These are phyloP conservation scores for Neofusicoccum sp. DNA, from an alignment of 2,329 filamentous ascomycete species.

Conservation along the genomic window DNA sequence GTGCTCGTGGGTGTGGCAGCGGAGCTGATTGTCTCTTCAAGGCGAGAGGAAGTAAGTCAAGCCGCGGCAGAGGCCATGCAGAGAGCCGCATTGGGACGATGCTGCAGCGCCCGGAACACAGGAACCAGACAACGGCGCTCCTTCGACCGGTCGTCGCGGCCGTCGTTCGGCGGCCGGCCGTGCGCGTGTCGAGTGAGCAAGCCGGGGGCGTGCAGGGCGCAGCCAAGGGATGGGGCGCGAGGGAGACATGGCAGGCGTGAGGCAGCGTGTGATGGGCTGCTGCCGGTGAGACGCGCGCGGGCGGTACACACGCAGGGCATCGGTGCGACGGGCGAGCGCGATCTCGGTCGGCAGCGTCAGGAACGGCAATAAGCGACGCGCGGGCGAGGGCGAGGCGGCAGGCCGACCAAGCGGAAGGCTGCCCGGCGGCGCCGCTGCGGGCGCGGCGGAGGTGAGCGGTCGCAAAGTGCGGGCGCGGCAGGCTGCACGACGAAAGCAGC, in stretches of 20 bases:
- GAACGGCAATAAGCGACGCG: background rate
- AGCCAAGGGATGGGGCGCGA: background rate
- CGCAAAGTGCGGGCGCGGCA: background rate
- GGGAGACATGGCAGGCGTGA: background rate
- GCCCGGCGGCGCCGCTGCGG: constrained; percentile 9
- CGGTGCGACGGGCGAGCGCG: background rate
- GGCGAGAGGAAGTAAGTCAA: background rate
- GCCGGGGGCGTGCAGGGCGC: background rate
- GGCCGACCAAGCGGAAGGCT: constrained; percentile 4
- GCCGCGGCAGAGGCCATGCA: background rate
- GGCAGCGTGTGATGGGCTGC: background rate
- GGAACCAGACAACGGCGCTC: background rate
- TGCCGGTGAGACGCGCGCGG: background rate
- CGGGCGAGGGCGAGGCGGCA: background rate
- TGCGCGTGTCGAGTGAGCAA: background rate
- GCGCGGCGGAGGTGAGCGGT: constrained; percentile 12
- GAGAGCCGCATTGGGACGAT: background rate
- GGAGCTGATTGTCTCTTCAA: background rate
- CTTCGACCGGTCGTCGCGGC: background rate
- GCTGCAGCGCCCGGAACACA: background rate
- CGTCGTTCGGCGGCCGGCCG: background rate
- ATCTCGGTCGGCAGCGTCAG: background rate
- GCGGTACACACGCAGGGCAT: background rate
- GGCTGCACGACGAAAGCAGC: background rate
- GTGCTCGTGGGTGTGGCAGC: background rate